Evolutionary conservation across 2,329 filamentous ascomycete genomes (phyloP), one percentile per base, ranked within the genome.

Genomic region (Thyridium curvatum): DNA sequence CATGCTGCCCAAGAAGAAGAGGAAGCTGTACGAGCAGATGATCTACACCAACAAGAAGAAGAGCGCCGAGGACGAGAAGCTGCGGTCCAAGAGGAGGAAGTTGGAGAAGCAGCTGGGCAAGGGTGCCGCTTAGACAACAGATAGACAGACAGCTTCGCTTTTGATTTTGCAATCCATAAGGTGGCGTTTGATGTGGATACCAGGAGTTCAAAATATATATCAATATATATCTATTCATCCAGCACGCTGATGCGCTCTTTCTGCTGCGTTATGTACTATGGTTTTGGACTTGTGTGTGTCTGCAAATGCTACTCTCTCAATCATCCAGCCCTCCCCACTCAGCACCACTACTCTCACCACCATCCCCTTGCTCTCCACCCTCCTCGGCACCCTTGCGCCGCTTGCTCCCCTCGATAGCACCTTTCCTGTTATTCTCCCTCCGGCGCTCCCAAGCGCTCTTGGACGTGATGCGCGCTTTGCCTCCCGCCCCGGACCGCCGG

Each of bases 21-120:
- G 93, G 55, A 96, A 96, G 80, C 70, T 96, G 55, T 84, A 91
- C 50, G 93, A 97, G 72, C 93, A 96, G 71, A 98, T 98, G 87
- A 75, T 89, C 57, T 94, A 94, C 66, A 89, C 82, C 46, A 95
- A 96, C 65, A 90, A 84, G 67, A 90, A 93, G 75, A 86, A 88
- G 72, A 91, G 91, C 50, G 84, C 81, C 18, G 88, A 95, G 68
- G 86, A 91, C 35, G 84, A 91, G 69, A 86, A 83, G 66, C 68
- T 98, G 60, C 77, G 90, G 51, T 77, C 74, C 41, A 98, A 98
- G 83, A 81, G 87, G 64, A 86, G 93, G 67, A 94, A 81, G 75
- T 64, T 96, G 45, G 93, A 97, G 67, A 89, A 71, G 60, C 62
- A 73, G 60, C 60, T 64, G 59, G 62, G 56, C 41, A 69, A 73